A percentile compares a stretch with the other conserved stretches of the same genome.
Evolutionary conservation across 306 rosid genomes (phyloP).

Genomic region (Quercus alba): DNA sequence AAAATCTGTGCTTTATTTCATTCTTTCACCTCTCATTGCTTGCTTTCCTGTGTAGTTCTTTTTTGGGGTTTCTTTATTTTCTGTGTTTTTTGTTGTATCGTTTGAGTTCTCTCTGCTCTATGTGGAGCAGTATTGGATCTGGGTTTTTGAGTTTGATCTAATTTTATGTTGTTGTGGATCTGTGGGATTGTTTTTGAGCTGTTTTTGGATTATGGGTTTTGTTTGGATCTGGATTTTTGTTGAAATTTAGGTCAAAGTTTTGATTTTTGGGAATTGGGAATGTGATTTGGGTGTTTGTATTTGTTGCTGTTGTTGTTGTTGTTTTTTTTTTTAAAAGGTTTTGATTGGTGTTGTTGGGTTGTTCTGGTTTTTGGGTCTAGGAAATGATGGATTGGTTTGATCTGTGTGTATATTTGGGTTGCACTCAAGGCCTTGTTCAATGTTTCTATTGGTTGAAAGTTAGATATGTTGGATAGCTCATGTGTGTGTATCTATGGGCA

Average conservation of each 20-base stretch:
- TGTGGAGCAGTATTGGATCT: conserved; percentile 44
- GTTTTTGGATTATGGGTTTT: not conserved
- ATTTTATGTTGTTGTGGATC: conserved; percentile 5
- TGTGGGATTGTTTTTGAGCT: not conserved
- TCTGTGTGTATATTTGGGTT: not conserved
- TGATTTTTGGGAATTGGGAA: not conserved
- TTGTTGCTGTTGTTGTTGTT: not conserved
- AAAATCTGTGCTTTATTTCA: not conserved
- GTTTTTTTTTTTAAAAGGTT: not conserved
- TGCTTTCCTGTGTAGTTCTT: not conserved
- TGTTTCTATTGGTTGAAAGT: not conserved
- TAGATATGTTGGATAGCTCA: not conserved
- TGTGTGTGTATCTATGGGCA: not conserved
- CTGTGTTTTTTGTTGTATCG: not conserved
- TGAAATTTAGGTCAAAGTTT: not conserved
- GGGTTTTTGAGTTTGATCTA: conserved; percentile 63
- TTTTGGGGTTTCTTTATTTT: not conserved
- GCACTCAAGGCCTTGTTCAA: not conserved
- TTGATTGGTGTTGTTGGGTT: not conserved
- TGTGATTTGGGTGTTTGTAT: not conserved
- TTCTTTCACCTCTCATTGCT: conserved; percentile 1
- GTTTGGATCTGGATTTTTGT: not conserved
- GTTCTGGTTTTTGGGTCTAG: not conserved
- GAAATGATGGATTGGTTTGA: not conserved
- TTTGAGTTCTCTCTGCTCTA: conserved; percentile 1